Evolutionary conservation across 352 stramenopile species (phyloP), one percentile per base, ranked within the genome.

Genomic region (Phytophthora pisi): DNA sequence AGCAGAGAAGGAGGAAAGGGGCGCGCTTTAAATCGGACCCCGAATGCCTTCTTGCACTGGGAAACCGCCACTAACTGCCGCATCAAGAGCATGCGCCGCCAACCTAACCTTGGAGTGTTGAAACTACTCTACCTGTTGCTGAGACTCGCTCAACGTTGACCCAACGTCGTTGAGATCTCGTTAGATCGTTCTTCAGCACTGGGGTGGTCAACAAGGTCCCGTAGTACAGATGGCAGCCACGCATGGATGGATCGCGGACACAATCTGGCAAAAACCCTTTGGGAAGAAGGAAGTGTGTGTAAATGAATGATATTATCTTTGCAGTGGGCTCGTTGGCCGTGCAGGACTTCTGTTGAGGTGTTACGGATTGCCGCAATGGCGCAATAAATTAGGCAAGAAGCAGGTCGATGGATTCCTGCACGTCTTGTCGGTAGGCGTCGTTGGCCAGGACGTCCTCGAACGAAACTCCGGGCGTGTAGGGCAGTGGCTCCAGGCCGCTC

Each of bases 401-500:
- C 57, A 88, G 56, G 42, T 86, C 62, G 30, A 88, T 65, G 5
- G 77, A 81, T 36, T 88, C 77, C 50, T 81, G 62, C 57, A 88
- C 75, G 68, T 87, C 79, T 79, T 83, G 76, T 66, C 69, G 74
- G 67, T 87, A 87, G 45, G 58, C 67, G 51, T 90, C 75, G 40
- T 84, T 67, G 1, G 66, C 61, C 51, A 86, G 61, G n/a, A 80
- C 61, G 6, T 78, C 58, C 10, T 84, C 69, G 52, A 82, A 77
- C 6, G 72, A 74, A 15, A 78, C 57, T n/a, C 77, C 74, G 2
- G 68, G 51, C 11, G 64, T 72, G 65, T 83, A 92, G 23, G 84
- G 84, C 40, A 88, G 66, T 34, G 84, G 84, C 38, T 90, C 79
- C 3, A 88, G 47, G 9, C 70, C 50, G 4, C 5, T 30, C 36